Evolutionary conservation across 116 monocot species (phyloP), one percentile per base, ranked within the genome.

Genomic region (Posidonia oceanica): DNA sequence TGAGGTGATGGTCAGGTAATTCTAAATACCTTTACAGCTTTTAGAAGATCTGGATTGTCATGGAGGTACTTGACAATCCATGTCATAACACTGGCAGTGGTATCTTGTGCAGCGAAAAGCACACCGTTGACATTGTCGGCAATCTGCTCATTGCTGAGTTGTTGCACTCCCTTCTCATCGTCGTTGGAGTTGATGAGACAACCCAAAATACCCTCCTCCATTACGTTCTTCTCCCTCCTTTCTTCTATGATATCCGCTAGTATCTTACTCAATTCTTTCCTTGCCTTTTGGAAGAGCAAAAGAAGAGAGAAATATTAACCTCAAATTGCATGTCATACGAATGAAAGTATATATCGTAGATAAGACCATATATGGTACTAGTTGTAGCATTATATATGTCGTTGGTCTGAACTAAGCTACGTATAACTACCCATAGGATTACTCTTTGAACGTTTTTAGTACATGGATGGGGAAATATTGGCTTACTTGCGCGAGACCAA

Each of bases 11-110:
- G 1, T 29, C 29, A 29, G 29, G 29, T 1, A 29, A 29, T 29
- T 29, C 29, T 29, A 29, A 29, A 29, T 29, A 92, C 92, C 84
- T 77, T 85, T 3, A 94, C 82, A 22, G 79, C 76, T 64, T 87
- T 79, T 57, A 87, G 81, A 76, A 94, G 73, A 66, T 85, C 77
- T 0, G 79, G 81, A 61, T 85, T 37, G 66, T 90, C 94, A 37
- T 90, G 73, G 18, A 94, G 83, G 72, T 78, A 94, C 85, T 94
- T 94, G 15, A 94, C 14, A 67, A 94, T 80, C 94, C 94, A 94
- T 0, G 94, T 90, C 52, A 94, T 82, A 16, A 75, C 81, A 66
- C 94, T 94, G 4, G 90, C 90, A 0, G 94, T 90, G 4, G 94
- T 94, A 76, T 94, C 94, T 66, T 94, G 89, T 21, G 94, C 94